Conservation (phyloP, 768 basidiomycete genomes). For the Galerina sulciceps region DNA sequence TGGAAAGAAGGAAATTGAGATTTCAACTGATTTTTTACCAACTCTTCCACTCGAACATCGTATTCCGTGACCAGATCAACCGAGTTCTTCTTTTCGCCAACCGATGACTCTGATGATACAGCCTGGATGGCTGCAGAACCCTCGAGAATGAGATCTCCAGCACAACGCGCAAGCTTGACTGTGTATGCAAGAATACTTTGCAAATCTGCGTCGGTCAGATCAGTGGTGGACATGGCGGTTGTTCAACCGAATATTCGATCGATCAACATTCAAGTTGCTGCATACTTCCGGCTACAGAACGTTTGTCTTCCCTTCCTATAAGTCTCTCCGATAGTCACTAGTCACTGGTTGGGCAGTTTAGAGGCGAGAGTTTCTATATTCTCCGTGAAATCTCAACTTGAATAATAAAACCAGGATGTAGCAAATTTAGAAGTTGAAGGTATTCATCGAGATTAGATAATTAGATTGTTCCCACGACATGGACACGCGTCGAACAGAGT, state of each 20-base stretch:
- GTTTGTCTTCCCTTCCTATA: neutral
- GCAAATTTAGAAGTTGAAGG: too few species aligned
- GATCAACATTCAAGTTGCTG: constrained; percentile 2
- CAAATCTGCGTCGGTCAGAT: constrained; percentile 54
- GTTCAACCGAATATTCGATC: constrained; percentile 3
- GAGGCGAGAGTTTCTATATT: too few species aligned
- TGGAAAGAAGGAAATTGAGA: constrained; percentile 73
- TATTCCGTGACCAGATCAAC: constrained; percentile 96
- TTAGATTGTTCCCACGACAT: constrained; percentile 41
- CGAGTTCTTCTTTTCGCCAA: constrained; percentile 90
- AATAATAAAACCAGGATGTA: too few species aligned
- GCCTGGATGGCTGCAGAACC: constrained; percentile 77
- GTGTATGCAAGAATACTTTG: constrained; percentile 71
- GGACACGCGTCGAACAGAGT: constrained; percentile 49
- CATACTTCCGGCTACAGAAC: neutral
- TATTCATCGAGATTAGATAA: constrained; percentile 35
- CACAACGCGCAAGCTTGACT: constrained; percentile 69
- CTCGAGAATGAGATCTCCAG: constrained; percentile 76
- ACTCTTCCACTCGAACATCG: constrained; percentile 87
- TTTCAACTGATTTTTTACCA: constrained; percentile 73
- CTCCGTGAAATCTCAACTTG: too few species aligned
- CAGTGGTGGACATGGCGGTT: constrained; percentile 22
- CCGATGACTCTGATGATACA: constrained; percentile 46
- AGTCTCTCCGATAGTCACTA: too few species aligned
- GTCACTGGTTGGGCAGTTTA: too few species aligned